Base-by-base conservation (phyloP, 176 grass and related monocot species). In the Phoenix dactylifera region DNA sequence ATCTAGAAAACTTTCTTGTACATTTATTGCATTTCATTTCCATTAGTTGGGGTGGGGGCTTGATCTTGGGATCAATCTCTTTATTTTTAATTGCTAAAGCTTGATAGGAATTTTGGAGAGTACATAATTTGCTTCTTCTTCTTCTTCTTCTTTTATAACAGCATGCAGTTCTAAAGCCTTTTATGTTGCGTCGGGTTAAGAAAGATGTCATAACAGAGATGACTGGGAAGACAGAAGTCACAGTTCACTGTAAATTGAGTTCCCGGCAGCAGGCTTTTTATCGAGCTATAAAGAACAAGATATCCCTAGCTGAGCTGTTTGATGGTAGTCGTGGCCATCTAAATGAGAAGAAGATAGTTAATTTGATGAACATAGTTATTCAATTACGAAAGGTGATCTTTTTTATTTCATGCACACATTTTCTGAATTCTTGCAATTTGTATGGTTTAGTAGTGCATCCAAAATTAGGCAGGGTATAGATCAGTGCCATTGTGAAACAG, bases 331-430 rank as follows among this genome's bases (percentile, higher is more conserved):
- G 88, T 29, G 94, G 88, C 56, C 83, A 81, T 89, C 69, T 92
- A 63, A 98, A 93, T 76, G 94, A 98, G 53, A 98, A 93, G 71
- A 98, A 93, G 64, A 64, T 98, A 75, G 67, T 89, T 55, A 98
- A 89, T 72, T 76, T 98, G 74, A 98, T 98, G 94, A 98, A 98
- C 89, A 98, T 98, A 58, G 94, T 98, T 50, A 98, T 98, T 77
- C 94, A 98, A 72, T 75, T 98, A 54, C 71, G 94, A 39, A 98
- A 98, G 94, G 94, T 98, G 81, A 12, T 52, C n/a, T 30, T 68
- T 64, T 67, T 49, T 19, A 24, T 54, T 18, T 14, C 12, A 24
- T 5, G 54, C 22, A 17, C 63, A 44, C 35, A 2, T 44, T 44
- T 44, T 44, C 35, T 44, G 35, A 44, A 44, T 12, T 44, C 10